Evolutionary conservation across 345 rosid species (phyloP), one percentile per base, ranked within the genome.

Genomic region (Lepidium africanum): DNA sequence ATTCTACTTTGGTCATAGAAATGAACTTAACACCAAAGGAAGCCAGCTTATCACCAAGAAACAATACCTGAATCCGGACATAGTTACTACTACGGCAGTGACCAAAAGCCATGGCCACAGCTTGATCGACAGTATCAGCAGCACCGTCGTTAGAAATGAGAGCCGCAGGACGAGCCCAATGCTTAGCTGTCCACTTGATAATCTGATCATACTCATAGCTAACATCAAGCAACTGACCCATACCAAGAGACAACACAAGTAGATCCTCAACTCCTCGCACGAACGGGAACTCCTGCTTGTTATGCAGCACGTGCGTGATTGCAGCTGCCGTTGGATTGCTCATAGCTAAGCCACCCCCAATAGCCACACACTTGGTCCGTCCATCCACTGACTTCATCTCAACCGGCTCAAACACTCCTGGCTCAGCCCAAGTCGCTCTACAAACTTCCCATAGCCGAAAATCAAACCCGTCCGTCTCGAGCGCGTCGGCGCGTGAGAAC

Each of bases 251-350:
- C 41, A 93, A 71, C 19, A 93, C 97, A 70, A 93, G 65, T 75
- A 93, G 80, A 83, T 93, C 98, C 83, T 90, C 98, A 19, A 88
- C 94, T 1, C 98, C 98, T 59, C 96, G 80, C 63, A 93, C 98
- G 65, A 90, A 90, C 12, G 98, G 98, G 23, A 93, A 93, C 79
- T 93, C 98, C 67, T 90, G 96, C 83, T 93, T 93, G 75, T 93
- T 93, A 42, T 93, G 98, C 59, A 93, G 74, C 66, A 93, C 98
- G 77, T 93, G 98, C 55, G 98, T 93, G 33, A 93, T 90, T 10
- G 98, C 97, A 11, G 98, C 98, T 2, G 96, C 85, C 2, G 98
- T 75, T 7, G 97, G 98, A 42, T 27, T 27, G 32, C 32, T 27
- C 32, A 86, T 89, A 0, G 89, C 89, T 19, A 89, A 69, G 1